Evolutionary conservation across 2,329 filamentous ascomycete species (phyloP).

Genomic region (Alternaria tenuissima): DNA sequence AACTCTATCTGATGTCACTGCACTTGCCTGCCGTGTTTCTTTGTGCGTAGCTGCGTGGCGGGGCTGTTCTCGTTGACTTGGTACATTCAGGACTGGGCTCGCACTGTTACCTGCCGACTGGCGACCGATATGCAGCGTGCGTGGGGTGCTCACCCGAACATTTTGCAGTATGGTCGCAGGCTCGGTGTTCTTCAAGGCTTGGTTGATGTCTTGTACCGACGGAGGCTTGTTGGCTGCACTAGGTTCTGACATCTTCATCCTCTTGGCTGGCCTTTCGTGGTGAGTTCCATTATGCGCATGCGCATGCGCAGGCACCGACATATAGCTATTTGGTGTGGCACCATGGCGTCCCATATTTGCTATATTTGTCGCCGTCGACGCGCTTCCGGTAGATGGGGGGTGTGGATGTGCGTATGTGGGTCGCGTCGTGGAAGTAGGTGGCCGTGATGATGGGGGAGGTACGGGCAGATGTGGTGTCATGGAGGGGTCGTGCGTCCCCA

Average conservation of each 20-base stretch:
- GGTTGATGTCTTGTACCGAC: constrained; percentile 33
- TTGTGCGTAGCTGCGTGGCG: not conserved
- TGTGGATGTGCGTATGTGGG: not conserved
- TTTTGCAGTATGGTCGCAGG: constrained; percentile 9
- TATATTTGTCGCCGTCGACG: not conserved
- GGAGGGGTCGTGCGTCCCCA: not conserved
- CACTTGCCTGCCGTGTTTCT: not conserved
- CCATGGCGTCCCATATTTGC: not conserved
- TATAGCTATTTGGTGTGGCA: constrained; percentile 3
- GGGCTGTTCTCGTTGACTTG: not conserved
- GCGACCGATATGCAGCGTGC: constrained; percentile 21
- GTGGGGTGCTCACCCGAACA: constrained; percentile 3
- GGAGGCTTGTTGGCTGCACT: constrained; percentile 20
- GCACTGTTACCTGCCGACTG: not conserved
- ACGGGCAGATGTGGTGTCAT: constrained; percentile 9
- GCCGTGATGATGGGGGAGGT: not conserved
- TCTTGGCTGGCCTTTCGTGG: constrained; percentile 27
- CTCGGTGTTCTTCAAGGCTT: constrained; percentile 22
- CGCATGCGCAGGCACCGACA: not conserved
- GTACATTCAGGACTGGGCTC: not conserved
- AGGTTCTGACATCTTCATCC: constrained; percentile 29
- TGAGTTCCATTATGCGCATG: not conserved
- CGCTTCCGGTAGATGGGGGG: constrained; percentile 3
- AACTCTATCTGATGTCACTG: not conserved
- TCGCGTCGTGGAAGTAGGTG: not conserved